Evolutionary conservation across 2,329 filamentous ascomycete genomes (phyloP), one percentile per base, ranked within the genome.

Genomic region (Macrophomina pseudophaseolina): DNA sequence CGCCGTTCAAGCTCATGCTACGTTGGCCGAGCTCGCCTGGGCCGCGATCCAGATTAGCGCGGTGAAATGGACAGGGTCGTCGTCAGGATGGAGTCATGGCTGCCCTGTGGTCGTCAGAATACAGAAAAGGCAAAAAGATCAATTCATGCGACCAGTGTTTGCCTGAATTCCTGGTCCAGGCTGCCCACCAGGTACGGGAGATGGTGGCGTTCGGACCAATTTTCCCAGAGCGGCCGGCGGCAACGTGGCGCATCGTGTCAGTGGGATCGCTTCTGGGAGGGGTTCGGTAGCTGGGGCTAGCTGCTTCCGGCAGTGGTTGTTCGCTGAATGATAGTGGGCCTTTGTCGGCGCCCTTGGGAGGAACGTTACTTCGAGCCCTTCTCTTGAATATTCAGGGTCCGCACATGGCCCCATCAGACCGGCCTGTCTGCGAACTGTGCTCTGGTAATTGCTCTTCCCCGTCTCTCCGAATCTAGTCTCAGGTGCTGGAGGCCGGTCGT

Each of bases 371-470:
- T 49, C 58, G 49, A 58, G 4, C n/a, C 23, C 7, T 7, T 49
- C 16, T 38, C 44, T 49, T 62, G 58, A 62, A 62, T 62, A 62
- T 62, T 62, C 58, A 62, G 58, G 58, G 58, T 62, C 58, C 44
- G 42, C 11, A 54, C 16, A 54, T 54, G 52, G 49, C 52, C 32
- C 52, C 52, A n/a, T 35, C 33, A 12, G 8, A 40, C n/a, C 32
- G 52, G 18, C 35, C 32, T 38, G 32, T 9, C n/a, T 48, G 56
- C 40, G 40, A 60, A 60, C 42, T 4, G 33, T 62, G 58, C 44
- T 33, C n/a, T 5, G n/a, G 14, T 16, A 38, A 35, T 49, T 49
- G 32, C 42, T 23, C 38, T 23, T 40, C 28, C 30, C 56, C 23
- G 18, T 11, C 9, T 44, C 30, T 59, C n/a, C 42, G 28, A 14